Base-by-base conservation (phyloP, 257 asterid genomes). In the Fraxinus americana region DNA sequence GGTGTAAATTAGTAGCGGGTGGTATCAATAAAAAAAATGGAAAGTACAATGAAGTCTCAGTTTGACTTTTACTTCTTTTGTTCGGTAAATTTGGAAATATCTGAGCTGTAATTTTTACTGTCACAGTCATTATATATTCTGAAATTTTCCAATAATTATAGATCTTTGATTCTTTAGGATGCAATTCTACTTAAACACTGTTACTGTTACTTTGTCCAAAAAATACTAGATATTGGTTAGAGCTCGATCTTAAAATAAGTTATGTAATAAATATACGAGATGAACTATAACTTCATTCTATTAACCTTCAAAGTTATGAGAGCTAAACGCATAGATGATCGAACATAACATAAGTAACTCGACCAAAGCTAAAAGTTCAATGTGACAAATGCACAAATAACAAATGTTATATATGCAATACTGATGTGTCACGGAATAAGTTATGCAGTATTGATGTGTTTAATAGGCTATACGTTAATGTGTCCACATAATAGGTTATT, bases 11-110 rank as follows among this genome's bases (percentile, higher is more conserved):
- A 0, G 63, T 14, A 80, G 78, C 34, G 71, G 81, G 75, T 71
- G 77, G n/a, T 39, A 78, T 77, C 74, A 78, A 74, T 78, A 78
- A 82, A 61, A 61, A 25, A 74, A 70, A 38, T n/a, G 74, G 72
- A 63, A 70, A 71, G 80, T 82, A 78, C 54, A 78, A 59, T 74
- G 78, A 74, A 74, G 75, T 75, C 78, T 38, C 69, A 78, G n/a
- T 75, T 82, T 82, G 83, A 82, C 86, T 82, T 78, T 71, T 78
- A 77, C 36, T 75, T 25, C 72, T 70, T 78, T 75, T 74, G 66
- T 7, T n/a, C 11, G 13, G 66, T 57, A 57, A 57, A 57, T 57
- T 57, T 57, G 25, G 65, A 54, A 54, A 19, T 8, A 57, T 57
- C 30, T n/a, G 63, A 54, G 63, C 25, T 19, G 27, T 54, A n/a